Evolutionary conservation across 805 yeast genomes (phyloP).

Genomic region (Saturnispora saitoi): DNA sequence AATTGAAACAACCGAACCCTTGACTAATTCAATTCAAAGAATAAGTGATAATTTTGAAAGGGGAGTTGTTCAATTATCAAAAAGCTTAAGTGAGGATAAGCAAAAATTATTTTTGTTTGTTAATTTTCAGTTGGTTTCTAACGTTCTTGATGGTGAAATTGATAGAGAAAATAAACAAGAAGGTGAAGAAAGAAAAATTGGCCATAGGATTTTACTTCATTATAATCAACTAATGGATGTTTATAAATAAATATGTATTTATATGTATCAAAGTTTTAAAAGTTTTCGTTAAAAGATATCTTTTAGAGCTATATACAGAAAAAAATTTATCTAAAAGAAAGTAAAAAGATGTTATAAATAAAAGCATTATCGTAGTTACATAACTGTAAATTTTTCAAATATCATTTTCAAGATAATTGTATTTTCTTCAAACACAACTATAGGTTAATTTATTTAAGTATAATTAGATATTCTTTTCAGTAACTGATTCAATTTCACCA

Average conservation of each 20-base stretch:
- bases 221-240: slow-evolving; percentile 3
- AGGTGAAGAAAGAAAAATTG: slow-evolving; percentile 1
- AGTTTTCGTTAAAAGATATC: no score
- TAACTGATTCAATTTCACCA: slow-evolving; percentile 9
- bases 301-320: no score
- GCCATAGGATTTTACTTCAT: background rate
- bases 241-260: background rate
- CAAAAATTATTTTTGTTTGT: slow-evolving; percentile 68
- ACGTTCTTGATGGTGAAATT: slow-evolving; percentile 33
- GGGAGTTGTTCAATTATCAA: slow-evolving; percentile 61
- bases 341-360: no score
- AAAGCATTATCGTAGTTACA: no score
- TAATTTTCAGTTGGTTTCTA: slow-evolving; percentile 57
- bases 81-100: slow-evolving; percentile 32
- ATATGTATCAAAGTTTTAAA: no score
- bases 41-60: slow-evolving; percentile 75
- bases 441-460: no score
- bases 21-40: slow-evolving; percentile 58
- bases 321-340: no score
- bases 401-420: no score
- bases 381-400: no score
- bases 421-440: no score
- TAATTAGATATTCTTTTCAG: background rate
- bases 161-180: slow-evolving; percentile 2
- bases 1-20: slow-evolving; percentile 51